These are phyloP conservation scores for Strigomonas oncopelti DNA, from an alignment of 208 protist species.

Conservation along the genomic window DNA sequence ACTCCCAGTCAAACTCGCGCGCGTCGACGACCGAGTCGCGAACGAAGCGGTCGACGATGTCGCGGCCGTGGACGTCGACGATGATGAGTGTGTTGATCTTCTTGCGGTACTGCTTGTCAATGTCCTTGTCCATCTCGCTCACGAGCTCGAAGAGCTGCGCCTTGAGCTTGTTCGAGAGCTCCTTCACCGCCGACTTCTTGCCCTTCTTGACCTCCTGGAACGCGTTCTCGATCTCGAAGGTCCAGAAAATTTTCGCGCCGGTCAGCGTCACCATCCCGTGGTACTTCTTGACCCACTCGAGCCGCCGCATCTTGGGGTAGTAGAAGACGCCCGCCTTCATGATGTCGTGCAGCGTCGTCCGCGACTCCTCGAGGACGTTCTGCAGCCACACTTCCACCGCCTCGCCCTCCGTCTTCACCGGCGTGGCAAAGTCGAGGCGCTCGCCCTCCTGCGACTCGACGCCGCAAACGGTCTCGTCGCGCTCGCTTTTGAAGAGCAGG, in stretches of 20 bases:
- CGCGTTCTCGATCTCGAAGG: constrained; percentile 96
- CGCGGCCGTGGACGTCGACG: constrained; percentile 99
- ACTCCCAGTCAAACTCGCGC: constrained; percentile 99
- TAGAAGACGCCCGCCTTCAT: constrained; percentile 97
- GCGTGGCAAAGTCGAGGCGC: constrained; percentile 85
- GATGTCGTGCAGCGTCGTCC: constrained; percentile 88
- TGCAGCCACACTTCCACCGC: constrained; percentile 98
- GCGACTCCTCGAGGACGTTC: constrained; percentile 93
- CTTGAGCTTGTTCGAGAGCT: constrained; percentile 87
- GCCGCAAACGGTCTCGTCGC: constrained; percentile 90
- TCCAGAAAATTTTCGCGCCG: constrained; percentile 99
- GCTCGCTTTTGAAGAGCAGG: constrained; percentile 93
- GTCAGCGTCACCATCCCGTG: constrained; percentile 96
- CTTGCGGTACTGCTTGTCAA: constrained; percentile 91
- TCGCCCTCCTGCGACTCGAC: constrained; percentile 97
- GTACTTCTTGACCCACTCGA: constrained; percentile 95
- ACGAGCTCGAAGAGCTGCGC: constrained; percentile 96
- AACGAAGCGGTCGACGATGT: constrained; percentile 98
- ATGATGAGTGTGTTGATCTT: constrained; percentile 99
- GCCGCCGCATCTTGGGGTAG: constrained; percentile 91
- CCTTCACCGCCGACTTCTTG: constrained; percentile 97
- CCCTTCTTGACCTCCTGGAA: constrained; percentile 92
- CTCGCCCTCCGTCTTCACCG: constrained; percentile 84
- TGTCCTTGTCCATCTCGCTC: constrained; percentile 91
- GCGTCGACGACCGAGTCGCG: constrained; percentile 96